Evolutionary conservation across 2,329 filamentous ascomycete species (phyloP), one percentile per base, ranked within the genome.

Genomic region (Cladosporium sp.): DNA sequence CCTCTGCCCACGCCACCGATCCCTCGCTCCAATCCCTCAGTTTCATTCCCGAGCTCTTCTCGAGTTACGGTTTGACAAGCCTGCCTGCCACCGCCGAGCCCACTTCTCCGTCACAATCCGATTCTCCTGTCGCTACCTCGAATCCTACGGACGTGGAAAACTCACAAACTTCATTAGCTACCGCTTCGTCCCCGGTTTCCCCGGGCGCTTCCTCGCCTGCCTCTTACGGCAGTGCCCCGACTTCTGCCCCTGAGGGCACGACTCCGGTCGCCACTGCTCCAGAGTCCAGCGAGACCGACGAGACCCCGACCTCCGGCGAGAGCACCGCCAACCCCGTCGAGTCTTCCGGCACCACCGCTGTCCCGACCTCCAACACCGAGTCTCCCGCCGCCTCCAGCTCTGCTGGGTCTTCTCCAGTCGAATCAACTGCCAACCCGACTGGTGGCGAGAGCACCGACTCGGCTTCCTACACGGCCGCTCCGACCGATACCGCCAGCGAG

Each of bases 311-410:
- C 41, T 46, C 56, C 15, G 51, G 41, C 18, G 49, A 48, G 43
- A 59, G 52, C 49, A 53, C 52, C 18, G 50, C 51, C 50, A 52
- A 52, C 52, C 50, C 55, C 16, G 49, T 52, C 18, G 43, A 53
- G 22, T 52, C 52, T 30, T 39, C 45, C 13, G 43, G 19, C 13
- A 40, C 25, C 22, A 22, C 20, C 7, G 25, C 39, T 30, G 39
- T 38, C 18, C 22, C 40, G 7, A 29, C 27, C 19, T 38, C 50
- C 42, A 53, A 51, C 36, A 38, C 53, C 46, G 53, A 48, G 32
- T 45, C 50, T 16, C 49, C 53, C 30, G 39, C 47, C 29, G 36
- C 46, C 16, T 38, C 43, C 5, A 43, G 48, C 43, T 51, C 38
- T 45, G 32, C 33, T 27, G 43, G 40, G 43, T 53, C 52, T 35